Percentiles rank a stretch among this genome's conserved stretches.
These are phyloP conservation scores for Trichoderma parareesei DNA, from an alignment of 495 filamentous ascomycete genomes.

Conservation along the genomic window DNA sequence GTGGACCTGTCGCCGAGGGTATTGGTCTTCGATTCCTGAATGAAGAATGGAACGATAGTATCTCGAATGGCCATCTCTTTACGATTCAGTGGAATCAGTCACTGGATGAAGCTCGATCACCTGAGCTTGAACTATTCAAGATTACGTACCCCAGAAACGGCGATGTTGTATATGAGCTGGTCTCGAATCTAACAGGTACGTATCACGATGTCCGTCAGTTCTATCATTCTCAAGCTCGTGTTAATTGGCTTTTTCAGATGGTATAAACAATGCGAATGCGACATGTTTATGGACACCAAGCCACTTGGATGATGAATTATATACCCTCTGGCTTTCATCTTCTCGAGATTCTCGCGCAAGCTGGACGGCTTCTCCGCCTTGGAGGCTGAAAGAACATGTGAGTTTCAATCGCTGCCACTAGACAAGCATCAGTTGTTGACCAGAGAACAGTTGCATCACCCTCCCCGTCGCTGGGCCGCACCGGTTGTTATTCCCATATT, in stretches of 20 bases:
- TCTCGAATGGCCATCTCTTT: conserved; percentile 6
- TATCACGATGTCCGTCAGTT: neutral
- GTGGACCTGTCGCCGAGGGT: neutral
- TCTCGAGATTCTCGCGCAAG: neutral
- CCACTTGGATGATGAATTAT: conserved; percentile 5
- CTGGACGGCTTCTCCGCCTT: conserved; percentile 9
- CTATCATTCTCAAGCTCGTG: neutral
- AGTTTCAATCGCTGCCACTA: neutral
- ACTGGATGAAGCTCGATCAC: neutral
- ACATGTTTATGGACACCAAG: conserved; percentile 2
- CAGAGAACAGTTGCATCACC: neutral
- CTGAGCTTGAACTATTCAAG: conserved; percentile 6
- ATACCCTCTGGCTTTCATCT: conserved; percentile 5
- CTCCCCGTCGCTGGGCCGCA: neutral
- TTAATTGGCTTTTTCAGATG: neutral
- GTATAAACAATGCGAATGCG: neutral
- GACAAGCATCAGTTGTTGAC: neutral
- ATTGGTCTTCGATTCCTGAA: conserved; percentile 6
- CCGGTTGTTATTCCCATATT: conserved; percentile 7
- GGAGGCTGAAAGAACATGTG: neutral
- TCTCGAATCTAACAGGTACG: conserved; percentile 10
- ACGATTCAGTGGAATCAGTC: conserved; percentile 9
- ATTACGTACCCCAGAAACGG: conserved; percentile 8
- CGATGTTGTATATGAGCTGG: neutral
- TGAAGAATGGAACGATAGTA: conserved; percentile 10